These are phyloP conservation scores for Lepidopterella palustris DNA, from an alignment of 495 filamentous ascomycete genomes.

Conservation along the genomic window DNA sequence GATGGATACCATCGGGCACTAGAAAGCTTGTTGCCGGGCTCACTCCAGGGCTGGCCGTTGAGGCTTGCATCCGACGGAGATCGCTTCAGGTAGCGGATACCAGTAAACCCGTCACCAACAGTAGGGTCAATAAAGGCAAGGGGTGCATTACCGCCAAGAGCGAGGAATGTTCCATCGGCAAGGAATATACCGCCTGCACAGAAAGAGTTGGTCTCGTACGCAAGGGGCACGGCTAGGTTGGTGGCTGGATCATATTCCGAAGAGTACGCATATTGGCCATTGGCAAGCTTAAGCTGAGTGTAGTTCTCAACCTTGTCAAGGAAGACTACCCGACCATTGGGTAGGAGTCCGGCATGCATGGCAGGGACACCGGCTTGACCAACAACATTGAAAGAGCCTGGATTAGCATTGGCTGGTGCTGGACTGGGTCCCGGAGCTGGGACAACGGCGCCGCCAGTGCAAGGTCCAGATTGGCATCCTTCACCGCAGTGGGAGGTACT, in stretches of 20 bases:
- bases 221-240: constrained; percentile 44
- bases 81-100: constrained; percentile 48
- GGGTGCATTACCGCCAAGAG: constrained; percentile 53
- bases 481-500: constrained; percentile 40
- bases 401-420: constrained; percentile 33
- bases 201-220: constrained; percentile 56
- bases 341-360: constrained; percentile 57
- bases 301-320: constrained; percentile 60
- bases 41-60: constrained; percentile 49
- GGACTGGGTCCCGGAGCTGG: constrained; percentile 31
- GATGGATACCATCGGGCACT: constrained; percentile 55
- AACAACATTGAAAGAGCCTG: constrained; percentile 45
- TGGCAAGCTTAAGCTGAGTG: constrained; percentile 48
- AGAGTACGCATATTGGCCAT: constrained; percentile 54
- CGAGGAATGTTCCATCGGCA: constrained; percentile 48
- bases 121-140: constrained; percentile 51
- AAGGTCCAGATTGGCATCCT: constrained; percentile 44
- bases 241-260: constrained; percentile 52
- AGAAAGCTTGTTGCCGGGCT: constrained; percentile 50
- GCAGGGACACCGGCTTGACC: constrained; percentile 55
- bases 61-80: constrained; percentile 43
- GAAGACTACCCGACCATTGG: constrained; percentile 54
- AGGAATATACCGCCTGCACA: constrained; percentile 57
- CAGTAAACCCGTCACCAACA: constrained; percentile 53
- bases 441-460: constrained; percentile 24